phyloP scores from a whole-genome alignment of 1,284 basidiomycete genomes.

The Apiotrichum laibachii region DNA sequence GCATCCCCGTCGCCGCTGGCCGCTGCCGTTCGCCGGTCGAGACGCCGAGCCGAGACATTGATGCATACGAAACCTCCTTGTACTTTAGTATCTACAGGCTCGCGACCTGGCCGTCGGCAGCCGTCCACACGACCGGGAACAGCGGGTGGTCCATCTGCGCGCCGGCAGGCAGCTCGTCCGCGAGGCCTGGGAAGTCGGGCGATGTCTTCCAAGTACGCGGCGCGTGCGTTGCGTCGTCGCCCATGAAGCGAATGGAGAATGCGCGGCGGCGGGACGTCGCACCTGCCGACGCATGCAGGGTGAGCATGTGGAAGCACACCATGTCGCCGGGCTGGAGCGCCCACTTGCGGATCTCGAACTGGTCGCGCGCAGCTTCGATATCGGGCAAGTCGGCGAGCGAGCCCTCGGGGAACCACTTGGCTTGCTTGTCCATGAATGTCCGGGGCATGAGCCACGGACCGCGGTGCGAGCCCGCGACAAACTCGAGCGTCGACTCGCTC shows the following conservation, averaged over 20 bases:
- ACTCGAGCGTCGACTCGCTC: constrained; percentile 14
- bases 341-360: constrained; percentile 15
- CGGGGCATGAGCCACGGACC: constrained; percentile 23
- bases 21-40: too few relatives aligned
- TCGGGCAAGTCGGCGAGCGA: constrained; percentile 16
- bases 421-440: constrained; percentile 24
- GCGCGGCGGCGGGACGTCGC: constrained; percentile 4
- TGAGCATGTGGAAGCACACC: constrained; percentile 23
- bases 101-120: neutral
- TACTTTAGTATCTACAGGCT: too few relatives aligned
- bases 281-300: constrained; percentile 19
- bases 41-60: too few relatives aligned
- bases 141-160: constrained; percentile 15
- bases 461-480: constrained; percentile 16
- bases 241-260: constrained; percentile 5
- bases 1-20: too few relatives aligned
- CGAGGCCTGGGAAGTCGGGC: constrained; percentile 17
- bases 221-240: constrained; percentile 11
- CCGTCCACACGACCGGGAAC: constrained; percentile 18
- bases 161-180: constrained; percentile 10
- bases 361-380: constrained; percentile 12
- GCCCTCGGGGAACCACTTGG: constrained; percentile 24
- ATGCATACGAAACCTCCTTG: too few relatives aligned
- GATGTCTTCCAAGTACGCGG: constrained; percentile 16
- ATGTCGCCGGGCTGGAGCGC: constrained; percentile 17